Percentiles rank a stretch among this genome's conserved stretches.
Evolutionary conservation across 1,139 yeast genomes (phyloP).

Genomic region (Geotrichum phurueaensis): DNA sequence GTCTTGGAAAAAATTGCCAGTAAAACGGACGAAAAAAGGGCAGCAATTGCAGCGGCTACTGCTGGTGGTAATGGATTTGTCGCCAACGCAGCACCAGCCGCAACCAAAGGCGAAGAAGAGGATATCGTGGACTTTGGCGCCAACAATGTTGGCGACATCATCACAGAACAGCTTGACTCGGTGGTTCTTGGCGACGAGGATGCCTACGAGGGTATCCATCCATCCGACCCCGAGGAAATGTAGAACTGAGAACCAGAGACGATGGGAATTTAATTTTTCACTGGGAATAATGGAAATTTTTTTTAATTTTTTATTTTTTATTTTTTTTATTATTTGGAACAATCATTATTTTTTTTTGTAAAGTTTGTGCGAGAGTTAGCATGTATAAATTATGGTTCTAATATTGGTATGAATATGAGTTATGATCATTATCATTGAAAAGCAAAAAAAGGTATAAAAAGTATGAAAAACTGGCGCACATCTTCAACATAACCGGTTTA

Average conservation of each 20-base stretch:
- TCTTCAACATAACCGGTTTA: no score
- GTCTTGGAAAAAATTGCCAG: constrained; percentile 3
- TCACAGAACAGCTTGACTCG: background rate
- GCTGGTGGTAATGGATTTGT: background rate
- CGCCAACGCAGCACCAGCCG: background rate
- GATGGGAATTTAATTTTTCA: no score
- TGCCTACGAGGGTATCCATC: background rate
- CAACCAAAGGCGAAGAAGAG: constrained; percentile 39
- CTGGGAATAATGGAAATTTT: background rate
- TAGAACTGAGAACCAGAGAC: background rate
- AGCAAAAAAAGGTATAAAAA: no score
- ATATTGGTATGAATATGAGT: no score
- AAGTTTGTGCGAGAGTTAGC: no score
- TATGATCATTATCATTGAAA: no score
- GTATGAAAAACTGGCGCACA: no score
- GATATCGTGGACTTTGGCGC: constrained; percentile 28
- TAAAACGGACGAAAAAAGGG: constrained; percentile 1
- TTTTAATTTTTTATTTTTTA: background rate
- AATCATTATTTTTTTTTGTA: no score
- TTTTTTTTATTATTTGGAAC: background rate
- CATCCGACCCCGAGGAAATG: background rate
- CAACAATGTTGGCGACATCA: constrained; percentile 3
- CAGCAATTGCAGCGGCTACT: background rate
- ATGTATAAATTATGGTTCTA: no score
- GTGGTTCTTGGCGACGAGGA: background rate